Evolutionary conservation across 768 basidiomycete genomes (phyloP).

Genomic region (Tylopilus vinaceipallidus): DNA sequence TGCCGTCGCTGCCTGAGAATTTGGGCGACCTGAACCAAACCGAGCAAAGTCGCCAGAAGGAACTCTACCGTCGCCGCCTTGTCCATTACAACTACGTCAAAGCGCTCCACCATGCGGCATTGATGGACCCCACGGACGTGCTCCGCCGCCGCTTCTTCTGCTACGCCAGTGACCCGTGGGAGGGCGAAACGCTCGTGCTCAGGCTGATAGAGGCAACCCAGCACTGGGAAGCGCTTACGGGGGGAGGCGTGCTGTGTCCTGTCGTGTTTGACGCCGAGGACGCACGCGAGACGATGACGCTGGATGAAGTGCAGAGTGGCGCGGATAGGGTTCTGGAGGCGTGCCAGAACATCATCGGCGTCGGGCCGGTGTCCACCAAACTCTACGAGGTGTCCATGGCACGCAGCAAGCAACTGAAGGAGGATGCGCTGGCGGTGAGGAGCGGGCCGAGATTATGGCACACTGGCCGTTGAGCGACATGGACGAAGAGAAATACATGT

Average conservation of each 20-base stretch:
- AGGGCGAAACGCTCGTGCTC: background rate
- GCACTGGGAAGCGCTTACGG: background rate
- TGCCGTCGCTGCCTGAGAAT: background rate
- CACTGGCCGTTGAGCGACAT: background rate
- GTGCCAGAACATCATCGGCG: background rate
- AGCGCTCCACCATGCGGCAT: background rate
- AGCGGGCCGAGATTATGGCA: background rate
- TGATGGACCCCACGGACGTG: background rate
- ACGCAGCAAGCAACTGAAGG: background rate
- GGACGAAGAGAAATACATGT: background rate
- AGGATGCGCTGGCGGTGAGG: background rate
- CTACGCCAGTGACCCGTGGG: background rate
- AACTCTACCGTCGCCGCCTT: background rate
- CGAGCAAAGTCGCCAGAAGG: background rate
- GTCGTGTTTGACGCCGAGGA: slow-evolving; percentile 2
- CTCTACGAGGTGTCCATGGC: background rate
- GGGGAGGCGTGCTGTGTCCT: background rate
- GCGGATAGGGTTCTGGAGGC: background rate
- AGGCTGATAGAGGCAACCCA: background rate
- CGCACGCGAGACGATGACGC: background rate
- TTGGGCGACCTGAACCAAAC: background rate
- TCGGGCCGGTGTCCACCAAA: background rate
- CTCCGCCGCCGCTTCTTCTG: slow-evolving; percentile 1
- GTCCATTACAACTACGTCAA: background rate
- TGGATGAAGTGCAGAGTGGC: background rate